Base-by-base conservation (phyloP, 2,329 filamentous ascomycete species). In the Amphichorda felina region DNA sequence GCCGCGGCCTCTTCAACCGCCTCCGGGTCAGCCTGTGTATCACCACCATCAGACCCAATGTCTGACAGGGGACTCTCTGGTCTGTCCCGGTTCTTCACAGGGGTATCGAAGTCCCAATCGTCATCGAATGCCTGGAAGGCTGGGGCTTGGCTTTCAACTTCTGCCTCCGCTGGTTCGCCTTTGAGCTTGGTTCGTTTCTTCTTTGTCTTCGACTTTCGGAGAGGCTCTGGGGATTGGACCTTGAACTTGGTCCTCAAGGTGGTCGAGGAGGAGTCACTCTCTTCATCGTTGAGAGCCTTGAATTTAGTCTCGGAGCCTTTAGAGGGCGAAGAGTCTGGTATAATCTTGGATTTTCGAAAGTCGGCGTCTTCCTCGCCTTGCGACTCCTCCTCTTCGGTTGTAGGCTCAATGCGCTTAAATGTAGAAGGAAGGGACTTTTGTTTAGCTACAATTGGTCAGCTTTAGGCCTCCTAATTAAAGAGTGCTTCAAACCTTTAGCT, bases 91-190 rank as follows among this genome's bases (percentile, higher is more conserved):
- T 13, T n/a, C 11, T 5, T 6, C 5, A 31, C 11, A 3, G 29
- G 29, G 16, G 13, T 8, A 33, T 31, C 16, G 14, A 33, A n/a
- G 21, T 21, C 30, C 13, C 5, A 16, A 15, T 24, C 19, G 19
- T 33, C 31, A 19, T 33, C 31, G 14, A 33, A 33, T 5, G 19
- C 24, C 19, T 24, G 18, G 19, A 33, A 33, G 13, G 24, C 31
- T 9, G 31, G 15, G 6, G 28, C n/a, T 15, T 14, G 28, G 11
- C 14, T 15, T 31, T 31, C 17, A 11, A 16, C 5, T 18, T 31
- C 8, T 15, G 15, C 28, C n/a, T 30, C 28, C n/a, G 14, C 28
- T 6, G n/a, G 6, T 11, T 4, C 4, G 15, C 18, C 11, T 17
- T 31, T 31, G 8, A 8, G 14, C 29, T 18, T 19, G 16, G 29